These are phyloP conservation scores for Zygotorulaspora mrakii DNA, from an alignment of 1,139 yeast species.

Conservation along the genomic window DNA sequence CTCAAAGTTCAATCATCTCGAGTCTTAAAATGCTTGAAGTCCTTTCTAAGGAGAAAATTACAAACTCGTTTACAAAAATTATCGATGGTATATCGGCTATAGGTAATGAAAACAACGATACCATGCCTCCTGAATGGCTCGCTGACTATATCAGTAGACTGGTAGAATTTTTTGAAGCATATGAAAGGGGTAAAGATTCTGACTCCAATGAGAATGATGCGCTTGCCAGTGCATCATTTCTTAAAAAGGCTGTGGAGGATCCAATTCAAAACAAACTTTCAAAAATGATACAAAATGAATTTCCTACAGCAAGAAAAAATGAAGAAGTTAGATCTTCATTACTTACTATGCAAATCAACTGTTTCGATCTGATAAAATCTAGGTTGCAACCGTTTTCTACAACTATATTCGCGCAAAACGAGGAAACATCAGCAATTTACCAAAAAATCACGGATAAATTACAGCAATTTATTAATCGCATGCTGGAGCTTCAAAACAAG, in stretches of 20 bases:
- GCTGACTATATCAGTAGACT: constrained; percentile 46
- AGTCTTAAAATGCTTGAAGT: constrained; percentile 22
- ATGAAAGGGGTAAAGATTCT: constrained; percentile 41
- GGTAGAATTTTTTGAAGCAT: constrained; percentile 47
- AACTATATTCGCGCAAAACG: constrained; percentile 24
- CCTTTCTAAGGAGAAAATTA: constrained; percentile 25
- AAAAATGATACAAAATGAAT: constrained; percentile 25
- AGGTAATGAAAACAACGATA: constrained; percentile 26
- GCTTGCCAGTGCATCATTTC: constrained; percentile 34
- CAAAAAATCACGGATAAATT: constrained; percentile 39
- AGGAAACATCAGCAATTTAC: constrained; percentile 37
- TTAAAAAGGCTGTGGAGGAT: constrained; percentile 30
- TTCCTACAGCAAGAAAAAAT: constrained; percentile 33
- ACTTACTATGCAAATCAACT: constrained; percentile 51
- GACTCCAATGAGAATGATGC: constrained; percentile 23
- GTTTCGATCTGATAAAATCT: constrained; percentile 55
- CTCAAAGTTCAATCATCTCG: constrained; percentile 22
- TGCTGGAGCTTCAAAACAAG: constrained; percentile 42
- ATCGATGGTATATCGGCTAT: constrained; percentile 37
- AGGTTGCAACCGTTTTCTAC: constrained; percentile 44
- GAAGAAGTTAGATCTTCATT: constrained; percentile 24
- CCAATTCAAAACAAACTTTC: constrained; percentile 26
- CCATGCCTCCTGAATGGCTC: constrained; percentile 74
- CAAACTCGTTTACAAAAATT: constrained; percentile 18
- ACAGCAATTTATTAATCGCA: constrained; percentile 36